These are phyloP conservation scores for Kluyveromyces siamensis DNA, from an alignment of 805 yeast species.

Conservation along the genomic window DNA sequence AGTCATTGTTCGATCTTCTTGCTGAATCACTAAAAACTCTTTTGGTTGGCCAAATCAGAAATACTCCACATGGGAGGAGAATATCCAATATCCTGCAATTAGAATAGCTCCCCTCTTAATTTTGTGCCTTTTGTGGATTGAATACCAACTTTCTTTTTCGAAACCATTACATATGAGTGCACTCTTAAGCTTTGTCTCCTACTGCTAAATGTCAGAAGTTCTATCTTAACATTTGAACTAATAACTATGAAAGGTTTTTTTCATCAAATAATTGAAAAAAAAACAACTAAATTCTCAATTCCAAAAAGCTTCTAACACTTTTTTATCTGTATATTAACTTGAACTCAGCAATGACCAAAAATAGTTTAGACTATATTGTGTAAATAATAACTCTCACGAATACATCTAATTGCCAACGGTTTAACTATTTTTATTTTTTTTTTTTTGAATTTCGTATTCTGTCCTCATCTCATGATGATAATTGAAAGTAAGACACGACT, in stretches of 20 bases:
- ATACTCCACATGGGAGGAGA: conserved; percentile 94
- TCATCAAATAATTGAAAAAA: background rate
- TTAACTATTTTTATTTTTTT: no score
- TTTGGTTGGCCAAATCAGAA: conserved; percentile 60
- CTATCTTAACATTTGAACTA: no score
- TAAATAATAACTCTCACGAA: background rate
- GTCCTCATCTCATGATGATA: no score
- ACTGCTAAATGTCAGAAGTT: background rate
- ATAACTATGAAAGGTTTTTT: background rate
- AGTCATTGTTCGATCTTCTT: conserved; percentile 41
- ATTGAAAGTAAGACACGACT: no score
- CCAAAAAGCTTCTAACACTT: background rate
- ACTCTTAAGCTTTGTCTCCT: no score
- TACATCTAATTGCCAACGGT: background rate
- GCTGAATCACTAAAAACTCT: conserved; percentile 61
- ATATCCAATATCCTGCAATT: conserved; percentile 58
- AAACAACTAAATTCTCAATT: no score
- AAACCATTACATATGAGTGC: background rate
- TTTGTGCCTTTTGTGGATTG: no score
- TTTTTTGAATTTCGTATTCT: no score
- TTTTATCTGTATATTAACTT: background rate
- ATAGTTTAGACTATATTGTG: background rate
- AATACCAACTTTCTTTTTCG: background rate
- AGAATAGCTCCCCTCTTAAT: conserved; percentile 6
- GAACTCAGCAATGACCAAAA: background rate